A percentile compares a stretch with the other conserved stretches of the same genome.
phyloP scores from a whole-genome alignment of 495 filamentous ascomycete genomes.

The Penicillium canescens region DNA sequence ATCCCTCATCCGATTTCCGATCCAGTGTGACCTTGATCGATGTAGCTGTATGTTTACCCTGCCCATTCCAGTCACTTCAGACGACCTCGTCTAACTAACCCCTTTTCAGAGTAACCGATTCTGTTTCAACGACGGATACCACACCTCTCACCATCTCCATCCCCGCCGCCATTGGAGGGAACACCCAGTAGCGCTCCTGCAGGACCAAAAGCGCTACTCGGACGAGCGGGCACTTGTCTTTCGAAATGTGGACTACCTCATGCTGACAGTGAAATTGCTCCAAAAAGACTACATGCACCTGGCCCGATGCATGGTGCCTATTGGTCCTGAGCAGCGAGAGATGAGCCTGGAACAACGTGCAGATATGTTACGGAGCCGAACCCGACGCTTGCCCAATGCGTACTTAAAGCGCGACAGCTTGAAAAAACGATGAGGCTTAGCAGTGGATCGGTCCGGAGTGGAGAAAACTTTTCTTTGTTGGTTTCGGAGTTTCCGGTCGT shows the following conservation, averaged over 20 bases:
- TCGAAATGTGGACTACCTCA: conserved; percentile 68
- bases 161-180: conserved; percentile 72
- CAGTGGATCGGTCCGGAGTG: no score
- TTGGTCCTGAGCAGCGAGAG: conserved; percentile 58
- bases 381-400: conserved; percentile 53
- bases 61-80: background rate
- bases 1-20: conserved; percentile 67
- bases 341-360: conserved; percentile 62
- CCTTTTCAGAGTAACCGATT: conserved; percentile 60
- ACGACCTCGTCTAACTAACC: conserved; percentile 5
- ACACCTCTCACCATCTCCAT: conserved; percentile 75
- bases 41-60: conserved; percentile 56
- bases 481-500: no score
- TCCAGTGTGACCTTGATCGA: conserved; percentile 73
- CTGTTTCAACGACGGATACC: conserved; percentile 77
- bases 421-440: no score
- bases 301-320: conserved; percentile 64
- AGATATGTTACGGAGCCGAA: conserved; percentile 61
- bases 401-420: conserved; percentile 44
- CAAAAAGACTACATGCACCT: conserved; percentile 62
- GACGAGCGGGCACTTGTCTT: conserved; percentile 65
- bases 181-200: conserved; percentile 64
- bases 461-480: no score
- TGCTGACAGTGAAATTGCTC: conserved; percentile 61
- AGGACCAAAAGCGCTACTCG: conserved; percentile 58